Conservation (phyloP, 139 green algal genomes). For the Picochlorum sp. region DNA sequence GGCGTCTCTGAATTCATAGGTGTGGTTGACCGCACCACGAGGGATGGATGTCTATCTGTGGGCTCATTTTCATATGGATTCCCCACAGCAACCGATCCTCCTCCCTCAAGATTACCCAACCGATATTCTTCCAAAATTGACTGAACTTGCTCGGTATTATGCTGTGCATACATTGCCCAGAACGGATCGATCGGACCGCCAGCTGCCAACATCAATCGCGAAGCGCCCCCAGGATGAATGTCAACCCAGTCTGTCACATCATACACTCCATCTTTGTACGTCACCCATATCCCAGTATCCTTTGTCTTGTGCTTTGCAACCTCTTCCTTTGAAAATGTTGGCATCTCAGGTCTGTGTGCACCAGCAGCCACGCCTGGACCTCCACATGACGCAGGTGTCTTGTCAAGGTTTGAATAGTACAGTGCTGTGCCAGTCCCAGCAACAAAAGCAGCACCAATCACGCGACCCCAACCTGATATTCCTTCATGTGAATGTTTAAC, state of each 20-base stretch:
- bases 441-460: too few relatives aligned
- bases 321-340: slow-evolving; percentile 46
- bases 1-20: slow-evolving; percentile 83
- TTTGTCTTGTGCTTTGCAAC: slow-evolving; percentile 64
- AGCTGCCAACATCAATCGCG: slow-evolving; percentile 76
- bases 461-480: too few relatives aligned
- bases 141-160: slow-evolving; percentile 50
- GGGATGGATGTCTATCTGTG: slow-evolving; percentile 34
- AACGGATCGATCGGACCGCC: slow-evolving; percentile 78
- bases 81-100: background rate
- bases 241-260: slow-evolving; percentile 63
- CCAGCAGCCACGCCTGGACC: background rate
- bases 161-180: slow-evolving; percentile 82
- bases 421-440: too few relatives aligned
- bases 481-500: too few relatives aligned
- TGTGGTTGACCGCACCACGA: slow-evolving; percentile 50
- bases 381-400: background rate
- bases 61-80: slow-evolving; percentile 76
- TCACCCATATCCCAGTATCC: slow-evolving; percentile 74
- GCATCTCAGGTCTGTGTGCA: background rate
- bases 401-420: too few relatives aligned
- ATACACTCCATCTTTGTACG: slow-evolving; percentile 79
- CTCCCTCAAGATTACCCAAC: slow-evolving; percentile 61
- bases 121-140: slow-evolving; percentile 65
- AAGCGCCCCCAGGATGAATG: slow-evolving; percentile 44